Evolutionary conservation across 345 rosid genomes (phyloP).

Genomic region (Gossypium raimondii): DNA sequence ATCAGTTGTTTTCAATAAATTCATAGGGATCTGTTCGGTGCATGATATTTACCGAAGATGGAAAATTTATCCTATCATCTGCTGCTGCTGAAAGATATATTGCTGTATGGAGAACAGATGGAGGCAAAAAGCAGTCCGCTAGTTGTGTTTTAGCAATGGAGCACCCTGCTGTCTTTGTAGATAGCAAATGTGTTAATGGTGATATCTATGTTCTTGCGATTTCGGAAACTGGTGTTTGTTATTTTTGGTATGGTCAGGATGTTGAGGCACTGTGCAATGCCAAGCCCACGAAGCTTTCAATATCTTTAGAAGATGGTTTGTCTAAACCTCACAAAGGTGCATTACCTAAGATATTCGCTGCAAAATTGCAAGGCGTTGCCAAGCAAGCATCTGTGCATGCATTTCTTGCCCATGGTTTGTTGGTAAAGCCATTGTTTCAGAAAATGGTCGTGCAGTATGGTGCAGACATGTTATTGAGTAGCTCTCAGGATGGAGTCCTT

Average conservation of each 20-base stretch:
- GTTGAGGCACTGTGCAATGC: constrained; percentile 53
- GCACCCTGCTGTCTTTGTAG: constrained; percentile 83
- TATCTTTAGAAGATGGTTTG: constrained; percentile 43
- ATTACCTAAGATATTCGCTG: constrained; percentile 61
- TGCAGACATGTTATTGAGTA: constrained; percentile 45
- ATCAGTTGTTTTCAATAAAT: constrained; percentile 17
- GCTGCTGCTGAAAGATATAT: constrained; percentile 78
- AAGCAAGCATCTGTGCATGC: constrained; percentile 51
- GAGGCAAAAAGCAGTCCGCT: constrained; percentile 73
- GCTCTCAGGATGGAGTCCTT: constrained; percentile 72
- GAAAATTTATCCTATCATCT: constrained; percentile 71
- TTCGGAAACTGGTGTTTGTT: constrained; percentile 83
- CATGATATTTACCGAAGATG: constrained; percentile 75
- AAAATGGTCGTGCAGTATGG: constrained; percentile 68
- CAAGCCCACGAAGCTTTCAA: constrained; percentile 62
- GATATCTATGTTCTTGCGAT: constrained; percentile 61
- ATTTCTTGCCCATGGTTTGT: constrained; percentile 71
- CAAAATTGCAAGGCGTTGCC: constrained; percentile 63
- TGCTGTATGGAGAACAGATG: constrained; percentile 71
- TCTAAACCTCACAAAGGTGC: constrained; percentile 44
- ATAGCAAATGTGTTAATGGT: constrained; percentile 46
- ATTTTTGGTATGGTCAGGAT: constrained; percentile 72
- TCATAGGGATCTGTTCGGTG: constrained; percentile 72
- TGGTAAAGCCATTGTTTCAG: constrained; percentile 81
- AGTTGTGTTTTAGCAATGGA: constrained; percentile 92